Base-by-base conservation (phyloP, 2,329 filamentous ascomycete species). In the Kalaharituber pfeilii region DNA sequence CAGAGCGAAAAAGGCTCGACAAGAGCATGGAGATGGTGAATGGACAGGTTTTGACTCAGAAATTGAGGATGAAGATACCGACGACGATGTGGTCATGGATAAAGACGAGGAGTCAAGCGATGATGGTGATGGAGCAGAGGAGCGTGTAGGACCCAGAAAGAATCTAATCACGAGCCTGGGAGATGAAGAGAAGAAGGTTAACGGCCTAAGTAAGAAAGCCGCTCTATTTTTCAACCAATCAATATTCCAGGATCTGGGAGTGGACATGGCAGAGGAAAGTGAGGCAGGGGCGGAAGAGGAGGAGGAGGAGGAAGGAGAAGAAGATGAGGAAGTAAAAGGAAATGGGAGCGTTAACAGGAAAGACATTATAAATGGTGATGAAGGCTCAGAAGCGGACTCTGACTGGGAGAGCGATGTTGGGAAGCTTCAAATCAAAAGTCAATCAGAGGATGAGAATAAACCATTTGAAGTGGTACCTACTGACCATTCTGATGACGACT, bases 201-300 rank as follows among this genome's bases (percentile, higher is more conserved):
- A 72, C 26, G 80, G 77, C 9, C 73, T 96, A n/a, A 94, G 87
- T 2, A 88, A 81, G 67, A 79, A 86, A 59, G 91, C 91, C 7
- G 78, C 82, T 8, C 77, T 82, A 57, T 98, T 98, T 71, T 98
- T 98, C 67, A 83, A 84, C 63, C 89, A 95, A 66, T 88, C 95
- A 61, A 82, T 98, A 39, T 98, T 98, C 73, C 81, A 88, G 62
- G 85, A 80, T 36, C 80, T 96, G 53, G 78, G 79, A 22, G 53
- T 45, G 26, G 84, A 78, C 0, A 68, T 82, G 20, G 70, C 81
- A 2, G 79, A 79, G 18, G 73, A 77, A 25, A 72, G 75, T 5
- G 69, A 70, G 8, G 70, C 72, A 8, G 67, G 69, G 30, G 69
- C 64, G 3, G 67, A 70, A n/a, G 70, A 69, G 22, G 69, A 68